Conservation (phyloP, 305 asterid species). For the Lippia alba region DNA sequence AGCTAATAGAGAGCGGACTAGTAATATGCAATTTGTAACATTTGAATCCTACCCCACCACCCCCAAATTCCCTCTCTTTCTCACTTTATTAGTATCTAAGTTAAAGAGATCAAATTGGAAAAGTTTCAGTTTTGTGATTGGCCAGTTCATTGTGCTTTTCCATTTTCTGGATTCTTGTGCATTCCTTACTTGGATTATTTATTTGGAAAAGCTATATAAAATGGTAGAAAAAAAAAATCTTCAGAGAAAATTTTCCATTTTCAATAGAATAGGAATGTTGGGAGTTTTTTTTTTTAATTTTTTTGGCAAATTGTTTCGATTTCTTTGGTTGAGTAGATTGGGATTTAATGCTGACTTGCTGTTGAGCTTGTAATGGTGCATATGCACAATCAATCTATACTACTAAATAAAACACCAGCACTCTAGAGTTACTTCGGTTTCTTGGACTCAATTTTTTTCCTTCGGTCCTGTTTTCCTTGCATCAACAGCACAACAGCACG, state of each 20-base stretch:
- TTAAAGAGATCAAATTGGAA: slow-evolving; percentile 9
- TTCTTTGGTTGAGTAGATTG: slow-evolving; percentile 26
- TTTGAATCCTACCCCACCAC: slow-evolving; percentile 4
- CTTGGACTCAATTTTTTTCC: too few relatives aligned
- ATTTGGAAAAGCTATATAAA: slow-evolving; percentile 16
- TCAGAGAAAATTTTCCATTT: slow-evolving; percentile 12
- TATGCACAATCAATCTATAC: background rate
- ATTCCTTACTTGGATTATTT: slow-evolving; percentile 21
- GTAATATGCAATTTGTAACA: slow-evolving; percentile 35
- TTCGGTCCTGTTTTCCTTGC: too few relatives aligned
- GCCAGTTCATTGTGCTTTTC: slow-evolving; percentile 26
- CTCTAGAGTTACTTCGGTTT: too few relatives aligned
- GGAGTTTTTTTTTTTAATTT: slow-evolving; percentile 15
- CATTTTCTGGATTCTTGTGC: slow-evolving; percentile 16
- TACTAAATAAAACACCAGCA: too few relatives aligned
- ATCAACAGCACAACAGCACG: too few relatives aligned
- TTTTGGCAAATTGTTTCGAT: slow-evolving; percentile 15
- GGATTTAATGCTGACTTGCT: slow-evolving; percentile 15
- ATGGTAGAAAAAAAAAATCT: background rate
- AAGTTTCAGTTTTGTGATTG: slow-evolving; percentile 7
- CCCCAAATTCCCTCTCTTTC: background rate
- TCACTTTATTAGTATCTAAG: slow-evolving; percentile 19
- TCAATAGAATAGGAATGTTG: slow-evolving; percentile 12
- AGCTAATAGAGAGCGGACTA: slow-evolving; percentile 19
- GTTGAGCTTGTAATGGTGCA: background rate